Conservation (phyloP, 345 rosid genomes). For the Aquilaria yunnanensis region DNA sequence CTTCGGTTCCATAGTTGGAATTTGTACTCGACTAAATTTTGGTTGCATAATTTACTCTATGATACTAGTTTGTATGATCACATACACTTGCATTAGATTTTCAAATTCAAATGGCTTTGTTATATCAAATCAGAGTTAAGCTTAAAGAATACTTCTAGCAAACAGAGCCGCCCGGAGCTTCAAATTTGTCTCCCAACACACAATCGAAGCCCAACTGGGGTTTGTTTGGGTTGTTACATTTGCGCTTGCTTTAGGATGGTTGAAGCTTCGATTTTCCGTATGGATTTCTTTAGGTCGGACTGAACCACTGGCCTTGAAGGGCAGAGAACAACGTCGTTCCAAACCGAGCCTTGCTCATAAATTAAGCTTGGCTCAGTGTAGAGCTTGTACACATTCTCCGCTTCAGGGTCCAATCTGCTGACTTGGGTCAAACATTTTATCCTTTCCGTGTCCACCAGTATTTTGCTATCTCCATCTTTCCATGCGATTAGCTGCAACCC, state of each 20-base stretch:
- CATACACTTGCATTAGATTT: no score
- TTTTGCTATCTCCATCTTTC: slow-evolving; percentile 62
- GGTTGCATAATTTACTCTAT: no score
- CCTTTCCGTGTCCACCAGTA: slow-evolving; percentile 62
- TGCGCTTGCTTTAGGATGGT: background rate
- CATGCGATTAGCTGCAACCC: slow-evolving; percentile 63
- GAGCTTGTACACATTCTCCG: slow-evolving; percentile 66
- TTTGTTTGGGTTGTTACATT: background rate
- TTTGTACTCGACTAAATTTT: no score
- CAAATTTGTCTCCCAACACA: no score
- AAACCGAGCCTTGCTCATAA: slow-evolving; percentile 46
- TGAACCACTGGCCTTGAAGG: slow-evolving; percentile 41
- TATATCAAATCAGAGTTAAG: no score
- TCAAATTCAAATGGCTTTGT: no score
- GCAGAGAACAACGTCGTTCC: slow-evolving; percentile 47
- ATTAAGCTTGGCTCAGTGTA: slow-evolving; percentile 37
- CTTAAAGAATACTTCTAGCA: no score
- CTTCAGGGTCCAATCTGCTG: slow-evolving; percentile 41
- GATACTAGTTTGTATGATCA: no score
- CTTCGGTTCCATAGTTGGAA: no score
- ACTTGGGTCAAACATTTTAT: slow-evolving; percentile 40
- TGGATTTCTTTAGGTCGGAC: slow-evolving; percentile 30
- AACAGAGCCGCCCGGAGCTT: no score
- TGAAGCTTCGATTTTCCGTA: slow-evolving; percentile 39
- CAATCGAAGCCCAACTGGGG: no score